A percentile compares a stretch with the other conserved stretches of the same genome.
phyloP scores from a whole-genome alignment of 192 early-diverging fungal species.

The Podila epigama region DNA sequence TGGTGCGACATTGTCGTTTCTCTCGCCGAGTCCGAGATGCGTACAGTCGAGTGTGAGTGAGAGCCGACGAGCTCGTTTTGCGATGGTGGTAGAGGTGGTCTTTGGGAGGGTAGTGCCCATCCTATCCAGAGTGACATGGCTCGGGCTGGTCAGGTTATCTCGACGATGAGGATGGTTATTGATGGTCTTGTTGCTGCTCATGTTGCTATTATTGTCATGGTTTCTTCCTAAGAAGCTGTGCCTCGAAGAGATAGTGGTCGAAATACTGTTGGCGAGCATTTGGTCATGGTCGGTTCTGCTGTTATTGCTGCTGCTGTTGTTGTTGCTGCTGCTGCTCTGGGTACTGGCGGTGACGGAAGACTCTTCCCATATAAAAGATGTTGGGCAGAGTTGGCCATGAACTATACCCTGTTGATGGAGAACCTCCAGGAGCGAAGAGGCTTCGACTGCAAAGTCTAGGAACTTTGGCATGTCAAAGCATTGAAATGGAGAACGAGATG shows the following conservation, averaged over 20 bases:
- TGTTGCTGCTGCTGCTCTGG: neutral
- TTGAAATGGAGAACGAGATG: neutral
- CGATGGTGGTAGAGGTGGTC: neutral
- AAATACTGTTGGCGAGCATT: neutral
- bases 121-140: slow-evolving; percentile 17
- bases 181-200: too few relatives aligned
- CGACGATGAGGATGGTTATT: slow-evolving; percentile 16
- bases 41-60: slow-evolving; percentile 41
- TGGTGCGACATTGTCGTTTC: slow-evolving; percentile 24
- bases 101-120: slow-evolving; percentile 1
- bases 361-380: slow-evolving; percentile 36
- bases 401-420: slow-evolving; percentile 37
- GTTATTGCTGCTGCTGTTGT: neutral
- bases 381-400: slow-evolving; percentile 37
- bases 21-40: slow-evolving; percentile 39
- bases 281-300: neutral
- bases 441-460: slow-evolving; percentile 36
- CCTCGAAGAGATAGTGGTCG: slow-evolving; percentile 2
- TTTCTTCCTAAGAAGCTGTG: slow-evolving; percentile 7
- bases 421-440: slow-evolving; percentile 25
- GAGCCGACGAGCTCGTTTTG: slow-evolving; percentile 5
- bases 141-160: slow-evolving; percentile 40
- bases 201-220: too few relatives aligned
- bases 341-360: slow-evolving; percentile 13
- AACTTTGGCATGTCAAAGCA: slow-evolving; percentile 27